Evolutionary conservation across 2,329 filamentous ascomycete genomes (phyloP).

Genomic region (Pestalotiopsis sp.): DNA sequence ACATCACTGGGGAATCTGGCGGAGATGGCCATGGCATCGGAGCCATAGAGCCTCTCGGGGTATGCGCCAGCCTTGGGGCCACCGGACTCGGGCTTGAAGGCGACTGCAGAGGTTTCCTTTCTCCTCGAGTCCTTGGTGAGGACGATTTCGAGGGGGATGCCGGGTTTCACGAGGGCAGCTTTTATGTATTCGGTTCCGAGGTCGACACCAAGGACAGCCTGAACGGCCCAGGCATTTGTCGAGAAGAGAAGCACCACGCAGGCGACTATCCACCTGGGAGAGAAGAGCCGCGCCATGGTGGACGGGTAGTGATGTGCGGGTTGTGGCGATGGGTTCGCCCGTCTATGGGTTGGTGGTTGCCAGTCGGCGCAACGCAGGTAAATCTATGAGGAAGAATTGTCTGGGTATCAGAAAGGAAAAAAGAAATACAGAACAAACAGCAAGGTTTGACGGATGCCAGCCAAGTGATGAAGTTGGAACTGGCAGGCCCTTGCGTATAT

Average conservation of each 20-base stretch:
- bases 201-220: slow-evolving; percentile 89
- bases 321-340: slow-evolving; percentile 10
- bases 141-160: slow-evolving; percentile 96
- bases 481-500: background rate
- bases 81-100: slow-evolving; percentile 84
- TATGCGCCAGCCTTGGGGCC: slow-evolving; percentile 67
- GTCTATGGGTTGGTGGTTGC: slow-evolving; percentile 4
- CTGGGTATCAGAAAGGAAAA: background rate
- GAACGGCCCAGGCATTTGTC: slow-evolving; percentile 53
- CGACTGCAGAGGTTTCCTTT: slow-evolving; percentile 89
- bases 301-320: slow-evolving; percentile 12
- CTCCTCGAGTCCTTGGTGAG: slow-evolving; percentile 96
- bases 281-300: slow-evolving; percentile 41
- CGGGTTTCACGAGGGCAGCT: slow-evolving; percentile 92
- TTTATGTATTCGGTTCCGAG: slow-evolving; percentile 97
- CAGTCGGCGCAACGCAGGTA: slow-evolving; percentile 3
- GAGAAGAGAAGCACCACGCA: slow-evolving; percentile 46
- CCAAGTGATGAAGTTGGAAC: background rate
- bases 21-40: slow-evolving; percentile 85
- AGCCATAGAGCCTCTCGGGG: slow-evolving; percentile 90
- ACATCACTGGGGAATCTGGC: slow-evolving; percentile 90
- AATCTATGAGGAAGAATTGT: slow-evolving; percentile 2
- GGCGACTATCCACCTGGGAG: slow-evolving; percentile 39
- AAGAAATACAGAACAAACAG: background rate
- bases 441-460: background rate